These are phyloP conservation scores for Fonsecaea multimorphosa DNA, from an alignment of 2,329 filamentous ascomycete genomes.

Conservation along the genomic window DNA sequence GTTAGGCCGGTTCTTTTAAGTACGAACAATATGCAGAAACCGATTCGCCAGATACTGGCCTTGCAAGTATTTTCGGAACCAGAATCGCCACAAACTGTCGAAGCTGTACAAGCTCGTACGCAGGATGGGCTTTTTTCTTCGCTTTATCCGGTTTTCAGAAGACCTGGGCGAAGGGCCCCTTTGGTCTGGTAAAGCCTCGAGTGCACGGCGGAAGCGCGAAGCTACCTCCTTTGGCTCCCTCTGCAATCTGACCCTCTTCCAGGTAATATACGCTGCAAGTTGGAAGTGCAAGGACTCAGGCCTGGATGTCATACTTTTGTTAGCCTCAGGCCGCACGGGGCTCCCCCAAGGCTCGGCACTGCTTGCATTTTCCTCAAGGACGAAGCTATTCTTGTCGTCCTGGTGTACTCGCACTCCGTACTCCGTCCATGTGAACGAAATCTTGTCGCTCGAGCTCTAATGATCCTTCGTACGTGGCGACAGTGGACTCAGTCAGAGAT, in stretches of 20 bases:
- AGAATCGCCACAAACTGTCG: neutral
- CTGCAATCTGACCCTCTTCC: neutral
- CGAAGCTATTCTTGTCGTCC: neutral
- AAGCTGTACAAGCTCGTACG: neutral
- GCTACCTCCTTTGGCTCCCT: neutral
- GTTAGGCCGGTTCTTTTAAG: neutral
- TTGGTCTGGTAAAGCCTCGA: neutral
- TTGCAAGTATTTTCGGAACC: neutral
- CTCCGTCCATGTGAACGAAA: neutral
- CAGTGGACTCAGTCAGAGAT: neutral
- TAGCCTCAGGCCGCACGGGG: neutral
- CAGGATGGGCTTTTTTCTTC: neutral
- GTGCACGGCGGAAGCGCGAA: neutral
- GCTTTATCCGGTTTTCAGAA: neutral
- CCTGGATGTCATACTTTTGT: neutral
- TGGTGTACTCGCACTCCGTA: neutral
- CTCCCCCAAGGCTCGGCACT: neutral
- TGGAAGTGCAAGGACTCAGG: neutral
- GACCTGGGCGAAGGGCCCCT: neutral
- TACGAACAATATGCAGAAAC: slow-evolving; percentile 1
- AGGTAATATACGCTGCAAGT: neutral
- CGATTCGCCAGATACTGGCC: neutral
- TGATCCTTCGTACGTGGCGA: slow-evolving; percentile 1
- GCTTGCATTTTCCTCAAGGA: neutral
- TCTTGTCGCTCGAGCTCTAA: neutral